A percentile compares a stretch with the other conserved stretches of the same genome.
Evolutionary conservation across 2,329 filamentous ascomycete species (phyloP).

Genomic region (Fusarium guadeloupense): DNA sequence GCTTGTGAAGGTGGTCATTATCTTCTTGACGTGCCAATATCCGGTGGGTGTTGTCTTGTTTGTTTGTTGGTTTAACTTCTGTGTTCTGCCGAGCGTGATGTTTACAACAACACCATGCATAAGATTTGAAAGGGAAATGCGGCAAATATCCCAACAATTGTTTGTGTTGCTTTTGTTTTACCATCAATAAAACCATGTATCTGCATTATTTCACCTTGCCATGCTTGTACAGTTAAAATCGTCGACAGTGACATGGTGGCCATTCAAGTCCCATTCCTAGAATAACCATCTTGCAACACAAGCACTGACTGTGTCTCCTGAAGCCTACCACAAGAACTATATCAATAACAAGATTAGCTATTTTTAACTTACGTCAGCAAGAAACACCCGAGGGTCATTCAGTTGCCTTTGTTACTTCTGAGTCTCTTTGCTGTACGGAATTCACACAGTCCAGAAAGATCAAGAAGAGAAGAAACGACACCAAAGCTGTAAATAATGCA

Average conservation of each 20-base stretch:
- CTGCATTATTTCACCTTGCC: too few relatives aligned
- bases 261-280: neutral
- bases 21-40: neutral
- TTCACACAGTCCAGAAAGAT: neutral
- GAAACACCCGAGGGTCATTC: accelerated
- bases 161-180: neutral
- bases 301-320: neutral
- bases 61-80: neutral
- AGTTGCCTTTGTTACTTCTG: neutral
- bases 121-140: too few relatives aligned
- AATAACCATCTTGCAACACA: neutral
- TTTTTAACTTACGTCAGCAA: conserved; percentile 3
- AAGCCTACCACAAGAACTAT: neutral
- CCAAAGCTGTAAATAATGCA: too few relatives aligned
- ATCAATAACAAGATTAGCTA: neutral
- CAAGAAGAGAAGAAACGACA: too few relatives aligned
- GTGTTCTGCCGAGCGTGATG: neutral
- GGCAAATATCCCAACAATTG: too few relatives aligned
- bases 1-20: conserved; percentile 10
- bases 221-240: neutral
- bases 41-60: neutral
- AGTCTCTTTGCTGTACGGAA: neutral
- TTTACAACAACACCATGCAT: too few relatives aligned
- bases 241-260: neutral
- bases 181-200: neutral